These are phyloP conservation scores for Chrysophaeum taylorii DNA, from an alignment of 352 stramenopile genomes.

Conservation along the genomic window DNA sequence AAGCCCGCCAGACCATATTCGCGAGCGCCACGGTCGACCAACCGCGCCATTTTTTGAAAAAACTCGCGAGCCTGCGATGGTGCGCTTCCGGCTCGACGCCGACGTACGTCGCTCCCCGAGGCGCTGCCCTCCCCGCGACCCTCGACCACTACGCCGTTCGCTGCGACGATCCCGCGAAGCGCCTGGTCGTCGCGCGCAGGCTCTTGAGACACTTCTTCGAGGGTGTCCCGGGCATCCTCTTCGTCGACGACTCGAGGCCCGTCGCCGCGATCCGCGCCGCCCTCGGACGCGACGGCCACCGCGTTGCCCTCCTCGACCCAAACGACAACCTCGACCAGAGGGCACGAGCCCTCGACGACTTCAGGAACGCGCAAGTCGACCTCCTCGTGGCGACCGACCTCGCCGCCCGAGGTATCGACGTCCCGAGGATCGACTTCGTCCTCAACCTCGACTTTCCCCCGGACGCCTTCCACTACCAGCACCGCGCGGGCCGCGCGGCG, in stretches of 20 bases:
- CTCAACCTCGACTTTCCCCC: conserved; percentile 83
- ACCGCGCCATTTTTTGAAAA: conserved; percentile 46
- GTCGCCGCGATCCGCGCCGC: not conserved
- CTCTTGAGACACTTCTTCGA: not conserved
- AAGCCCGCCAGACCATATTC: conserved; percentile 48
- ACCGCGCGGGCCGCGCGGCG: conserved; percentile 89
- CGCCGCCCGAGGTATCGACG: conserved; percentile 75
- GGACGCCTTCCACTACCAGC: conserved; percentile 94
- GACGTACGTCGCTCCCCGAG: not conserved
- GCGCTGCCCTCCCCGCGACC: not conserved
- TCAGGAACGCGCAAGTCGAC: not conserved
- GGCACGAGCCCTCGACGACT: not conserved
- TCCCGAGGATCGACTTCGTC: conserved; percentile 73
- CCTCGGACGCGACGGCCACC: not conserved
- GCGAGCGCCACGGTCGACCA: conserved; percentile 52
- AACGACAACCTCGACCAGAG: not conserved
- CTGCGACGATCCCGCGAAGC: not conserved
- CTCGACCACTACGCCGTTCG: not conserved
- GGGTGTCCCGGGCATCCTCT: too few relatives aligned
- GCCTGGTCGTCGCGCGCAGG: not conserved
- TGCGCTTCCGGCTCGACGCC: not conserved
- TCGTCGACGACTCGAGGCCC: not conserved
- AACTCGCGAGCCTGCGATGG: not conserved
- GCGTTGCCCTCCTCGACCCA: not conserved
- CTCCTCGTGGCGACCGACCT: conserved; percentile 69